These are phyloP conservation scores for Carallia brachiata DNA, from an alignment of 345 rosid species.

Conservation along the genomic window DNA sequence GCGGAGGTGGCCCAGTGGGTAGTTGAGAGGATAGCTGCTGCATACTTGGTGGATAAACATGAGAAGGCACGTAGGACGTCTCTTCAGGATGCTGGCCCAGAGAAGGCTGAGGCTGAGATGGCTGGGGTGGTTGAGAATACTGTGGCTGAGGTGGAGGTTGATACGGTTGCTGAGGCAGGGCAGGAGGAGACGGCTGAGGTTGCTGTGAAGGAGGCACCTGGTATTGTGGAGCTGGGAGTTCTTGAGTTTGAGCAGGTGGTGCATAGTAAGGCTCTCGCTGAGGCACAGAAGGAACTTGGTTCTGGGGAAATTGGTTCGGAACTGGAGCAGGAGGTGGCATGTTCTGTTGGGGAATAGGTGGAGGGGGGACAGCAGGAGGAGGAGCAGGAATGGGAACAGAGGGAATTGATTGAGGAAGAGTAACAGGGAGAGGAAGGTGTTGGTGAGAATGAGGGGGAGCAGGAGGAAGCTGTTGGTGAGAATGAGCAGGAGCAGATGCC, in stretches of 20 bases:
- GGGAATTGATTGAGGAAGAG: constrained; percentile 40
- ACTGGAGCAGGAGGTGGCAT: constrained; percentile 51
- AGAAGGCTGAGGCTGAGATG: constrained; percentile 50
- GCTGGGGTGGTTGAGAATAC: constrained; percentile 56
- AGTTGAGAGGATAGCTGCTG: constrained; percentile 59
- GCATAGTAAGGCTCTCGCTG: constrained; percentile 68
- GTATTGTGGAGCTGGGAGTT: constrained; percentile 59
- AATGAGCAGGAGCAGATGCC: constrained; percentile 51
- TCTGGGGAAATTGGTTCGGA: constrained; percentile 56
- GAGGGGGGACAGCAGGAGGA: constrained; percentile 37
- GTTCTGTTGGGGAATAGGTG: constrained; percentile 44
- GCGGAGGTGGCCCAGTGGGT: constrained; percentile 46
- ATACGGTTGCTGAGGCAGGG: constrained; percentile 59
- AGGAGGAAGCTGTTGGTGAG: constrained; percentile 43
- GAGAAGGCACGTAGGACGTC: constrained; percentile 49
- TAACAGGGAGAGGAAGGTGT: constrained; percentile 36
- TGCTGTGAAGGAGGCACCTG: constrained; percentile 52
- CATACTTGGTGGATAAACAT: constrained; percentile 52
- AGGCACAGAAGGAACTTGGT: constrained; percentile 47
- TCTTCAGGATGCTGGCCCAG: constrained; percentile 67
- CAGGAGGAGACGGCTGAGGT: constrained; percentile 38
- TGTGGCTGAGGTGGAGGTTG: constrained; percentile 44
- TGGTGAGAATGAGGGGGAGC: constrained; percentile 48
- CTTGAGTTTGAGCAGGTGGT: constrained; percentile 59
- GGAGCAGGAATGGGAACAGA: constrained; percentile 21